These are phyloP conservation scores for Thinopyrum elongatum DNA, from an alignment of 176 grass and related monocot genomes.

Conservation along the genomic window DNA sequence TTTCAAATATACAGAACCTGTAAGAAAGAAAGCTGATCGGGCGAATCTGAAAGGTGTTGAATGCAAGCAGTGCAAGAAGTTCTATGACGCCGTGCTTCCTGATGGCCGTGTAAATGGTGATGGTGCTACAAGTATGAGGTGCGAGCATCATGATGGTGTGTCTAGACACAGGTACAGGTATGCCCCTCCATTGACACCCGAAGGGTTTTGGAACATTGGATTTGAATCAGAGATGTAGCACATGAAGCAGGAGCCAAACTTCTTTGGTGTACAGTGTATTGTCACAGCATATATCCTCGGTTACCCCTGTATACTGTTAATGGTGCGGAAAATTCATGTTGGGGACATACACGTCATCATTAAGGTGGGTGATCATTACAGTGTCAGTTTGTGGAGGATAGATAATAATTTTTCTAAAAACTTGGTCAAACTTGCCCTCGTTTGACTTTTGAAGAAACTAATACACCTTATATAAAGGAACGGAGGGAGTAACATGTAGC, in stretches of 20 bases:
- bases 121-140: constrained; percentile 44
- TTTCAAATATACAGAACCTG: constrained; percentile 83
- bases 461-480: too few relatives aligned
- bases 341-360: neutral
- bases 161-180: constrained; percentile 93
- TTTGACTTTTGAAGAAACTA: too few relatives aligned
- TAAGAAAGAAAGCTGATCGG: constrained; percentile 83
- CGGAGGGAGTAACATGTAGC: too few relatives aligned
- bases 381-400: constrained; percentile 20
- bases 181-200: constrained; percentile 78
- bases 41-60: constrained; percentile 85
- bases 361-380: constrained; percentile 12
- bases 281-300: neutral
- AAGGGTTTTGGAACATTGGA: constrained; percentile 98
- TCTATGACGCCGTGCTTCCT: constrained; percentile 90
- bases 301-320: neutral
- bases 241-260: constrained; percentile 19
- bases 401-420: too few relatives aligned
- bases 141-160: constrained; percentile 91
- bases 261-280: constrained; percentile 11
- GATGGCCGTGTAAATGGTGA: constrained; percentile 37
- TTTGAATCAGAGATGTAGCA: constrained; percentile 92
- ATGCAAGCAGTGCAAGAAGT: constrained; percentile 96
- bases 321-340: neutral
- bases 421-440: too few relatives aligned